phyloP scores from a whole-genome alignment of 73 alveolate species.

The Paramecium biaurelia region DNA sequence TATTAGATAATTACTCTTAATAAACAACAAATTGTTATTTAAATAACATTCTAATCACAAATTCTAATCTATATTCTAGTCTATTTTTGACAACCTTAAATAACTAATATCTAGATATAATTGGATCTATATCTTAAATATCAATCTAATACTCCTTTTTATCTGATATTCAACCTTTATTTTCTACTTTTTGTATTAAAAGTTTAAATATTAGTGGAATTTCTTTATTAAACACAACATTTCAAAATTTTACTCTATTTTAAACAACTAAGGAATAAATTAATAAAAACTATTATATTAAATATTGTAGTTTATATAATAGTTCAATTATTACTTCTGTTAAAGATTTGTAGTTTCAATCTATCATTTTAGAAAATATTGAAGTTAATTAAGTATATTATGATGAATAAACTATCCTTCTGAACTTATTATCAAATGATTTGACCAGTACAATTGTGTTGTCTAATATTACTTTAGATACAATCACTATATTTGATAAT shows the following conservation, averaged over 20 bases:
- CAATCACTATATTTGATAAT: background rate
- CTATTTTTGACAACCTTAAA: background rate
- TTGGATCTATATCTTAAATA: background rate
- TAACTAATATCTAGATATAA: background rate
- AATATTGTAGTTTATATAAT: background rate
- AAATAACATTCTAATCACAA: background rate
- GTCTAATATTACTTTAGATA: background rate
- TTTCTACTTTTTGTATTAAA: background rate
- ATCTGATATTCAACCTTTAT: background rate
- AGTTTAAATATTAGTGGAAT: background rate
- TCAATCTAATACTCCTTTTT: background rate
- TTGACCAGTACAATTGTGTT: background rate
- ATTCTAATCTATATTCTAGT: background rate
- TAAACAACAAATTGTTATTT: background rate
- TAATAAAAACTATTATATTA: background rate
- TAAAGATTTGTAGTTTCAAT: background rate
- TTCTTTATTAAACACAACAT: background rate
- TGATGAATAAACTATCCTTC: background rate
- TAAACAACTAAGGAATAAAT: background rate
- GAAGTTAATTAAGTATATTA: background rate
- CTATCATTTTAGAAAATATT: background rate
- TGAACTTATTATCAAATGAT: background rate
- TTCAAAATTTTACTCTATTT: background rate
- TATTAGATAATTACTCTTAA: background rate
- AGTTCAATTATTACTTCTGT: background rate